Percentiles rank a stretch among this genome's conserved stretches.
Evolutionary conservation across 2,329 filamentous ascomycete genomes (phyloP).

Genomic region (Xylariaceae sp.): DNA sequence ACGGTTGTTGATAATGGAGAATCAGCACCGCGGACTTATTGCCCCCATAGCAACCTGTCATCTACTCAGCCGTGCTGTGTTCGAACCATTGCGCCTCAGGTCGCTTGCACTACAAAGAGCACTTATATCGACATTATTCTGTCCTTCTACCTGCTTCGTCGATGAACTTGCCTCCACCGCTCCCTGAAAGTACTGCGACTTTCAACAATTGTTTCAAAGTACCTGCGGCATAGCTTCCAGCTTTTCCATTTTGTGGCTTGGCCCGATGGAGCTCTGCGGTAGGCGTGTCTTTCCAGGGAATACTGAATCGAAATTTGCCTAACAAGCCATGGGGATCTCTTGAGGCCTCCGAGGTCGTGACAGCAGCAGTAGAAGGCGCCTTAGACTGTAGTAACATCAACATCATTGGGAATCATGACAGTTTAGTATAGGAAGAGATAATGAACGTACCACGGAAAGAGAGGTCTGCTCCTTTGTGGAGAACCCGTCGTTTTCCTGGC

Average conservation of each 20-base stretch:
- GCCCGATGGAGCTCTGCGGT: slow-evolving; percentile 15
- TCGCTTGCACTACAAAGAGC: too few relatives aligned
- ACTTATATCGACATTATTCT: neutral
- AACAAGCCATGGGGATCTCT: slow-evolving; percentile 27
- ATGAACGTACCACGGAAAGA: slow-evolving; percentile 10
- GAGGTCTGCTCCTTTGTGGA: slow-evolving; percentile 9
- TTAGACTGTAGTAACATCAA: slow-evolving; percentile 22
- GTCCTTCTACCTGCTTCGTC: slow-evolving; percentile 1
- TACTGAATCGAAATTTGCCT: slow-evolving; percentile 41
- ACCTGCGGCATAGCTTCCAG: slow-evolving; percentile 49
- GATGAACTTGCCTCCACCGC: slow-evolving; percentile 8
- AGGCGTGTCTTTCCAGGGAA: slow-evolving; percentile 39
- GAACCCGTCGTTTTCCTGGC: neutral
- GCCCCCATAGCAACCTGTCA: too few relatives aligned
- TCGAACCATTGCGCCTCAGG: too few relatives aligned
- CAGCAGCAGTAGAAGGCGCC: slow-evolving; percentile 27
- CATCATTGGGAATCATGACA: neutral
- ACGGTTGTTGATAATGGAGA: too few relatives aligned
- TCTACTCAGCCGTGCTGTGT: too few relatives aligned
- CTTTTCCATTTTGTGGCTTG: slow-evolving; percentile 22
- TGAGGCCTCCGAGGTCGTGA: slow-evolving; percentile 26
- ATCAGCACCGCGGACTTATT: too few relatives aligned
- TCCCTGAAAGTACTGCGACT: slow-evolving; percentile 26
- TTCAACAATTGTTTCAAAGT: slow-evolving; percentile 50
- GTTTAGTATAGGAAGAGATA: neutral